phyloP scores from a whole-genome alignment of 768 basidiomycete species.

The Kondoa malvinella region DNA sequence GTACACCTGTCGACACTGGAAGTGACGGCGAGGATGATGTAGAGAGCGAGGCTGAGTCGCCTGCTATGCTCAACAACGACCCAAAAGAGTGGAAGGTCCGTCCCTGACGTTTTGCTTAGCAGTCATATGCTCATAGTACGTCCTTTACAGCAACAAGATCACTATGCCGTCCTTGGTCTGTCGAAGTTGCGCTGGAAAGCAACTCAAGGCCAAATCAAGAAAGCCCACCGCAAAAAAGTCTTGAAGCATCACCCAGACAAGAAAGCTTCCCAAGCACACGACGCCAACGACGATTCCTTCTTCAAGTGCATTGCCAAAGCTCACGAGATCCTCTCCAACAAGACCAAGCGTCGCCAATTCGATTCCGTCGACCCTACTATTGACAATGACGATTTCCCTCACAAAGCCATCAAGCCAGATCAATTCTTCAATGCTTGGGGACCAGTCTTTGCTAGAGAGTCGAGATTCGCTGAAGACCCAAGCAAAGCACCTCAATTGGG shows the following conservation, averaged over 20 bases:
- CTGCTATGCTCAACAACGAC: conserved; percentile 55
- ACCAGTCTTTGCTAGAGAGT: conserved; percentile 76
- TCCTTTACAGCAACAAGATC: conserved; percentile 70
- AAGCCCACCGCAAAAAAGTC: conserved; percentile 97
- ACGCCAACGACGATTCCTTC: conserved; percentile 91
- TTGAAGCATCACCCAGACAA: conserved; percentile 97
- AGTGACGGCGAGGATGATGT: conserved; percentile 67
- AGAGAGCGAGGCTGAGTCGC: conserved; percentile 70
- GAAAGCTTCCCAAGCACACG: conserved; percentile 58
- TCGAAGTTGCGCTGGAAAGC: conserved; percentile 76
- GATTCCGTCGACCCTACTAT: conserved; percentile 82
- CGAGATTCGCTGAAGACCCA: conserved; percentile 70
- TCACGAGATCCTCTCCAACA: conserved; percentile 73
- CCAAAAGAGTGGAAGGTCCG: conserved; percentile 95
- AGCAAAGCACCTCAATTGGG: conserved; percentile 67
- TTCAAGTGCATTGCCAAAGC: conserved; percentile 99
- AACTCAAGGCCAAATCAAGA: conserved; percentile 77
- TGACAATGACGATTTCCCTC: conserved; percentile 56
- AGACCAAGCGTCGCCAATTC: conserved; percentile 80
- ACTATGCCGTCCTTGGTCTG: conserved; percentile 89
- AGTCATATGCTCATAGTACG: conserved; percentile 1
- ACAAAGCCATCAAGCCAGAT: conserved; percentile 31
- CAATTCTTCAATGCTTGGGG: conserved; percentile 55
- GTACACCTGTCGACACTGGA: conserved; percentile 38
- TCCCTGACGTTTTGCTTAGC: conserved; percentile 3